Base-by-base conservation (phyloP, 345 rosid genomes). In the Noccaea caerulescens region DNA sequence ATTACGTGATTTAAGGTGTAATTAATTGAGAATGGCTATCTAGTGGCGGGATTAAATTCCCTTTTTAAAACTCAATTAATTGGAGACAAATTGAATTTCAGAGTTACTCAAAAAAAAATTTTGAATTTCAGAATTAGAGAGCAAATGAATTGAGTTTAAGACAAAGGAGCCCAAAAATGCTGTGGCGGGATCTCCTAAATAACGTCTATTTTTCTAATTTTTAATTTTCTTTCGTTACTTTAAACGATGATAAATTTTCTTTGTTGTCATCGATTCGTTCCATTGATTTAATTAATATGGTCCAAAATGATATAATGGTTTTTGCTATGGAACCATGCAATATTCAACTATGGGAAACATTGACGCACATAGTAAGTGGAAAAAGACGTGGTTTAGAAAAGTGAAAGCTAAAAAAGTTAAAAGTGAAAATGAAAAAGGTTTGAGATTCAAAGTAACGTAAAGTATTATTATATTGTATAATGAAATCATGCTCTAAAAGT, bases 401-500 rank as follows among this genome's bases (percentile, higher is more conserved):
- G 67, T 42, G 41, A 74, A 74, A 66, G 72, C 33, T 41, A 23
- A 23, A 72, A 37, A 72, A 25, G 60, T 36, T 54, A n/a, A 53
- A 55, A n/a, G 9, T 25, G 11, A 18, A 65, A 58, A 63, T 8
- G 7, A 20, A 47, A 73, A 66, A 67, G 62, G 50, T 52, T 67
- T 59, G 37, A 66, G 77, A 74, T 74, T 74, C 78, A 59, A 74
- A 74, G 63, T 42, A 41, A 51, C 46, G 34, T 52, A 52, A 59
- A 51, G 50, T 58, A 43, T 63, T 71, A 30, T 47, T n/a, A 42
- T 27, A 42, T 7, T 63, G 8, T 58, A 14, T 13, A 23, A 51
- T 14, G 50, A 59, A 67, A 59, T 59, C 42, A 42, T 74, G 68
- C 61, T 58, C 30, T 34, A 58, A 66, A 66, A 59, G 61, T 58